These are phyloP conservation scores for Discostella stelligeroides DNA, from an alignment of 108 stramenopile species.

Conservation along the genomic window DNA sequence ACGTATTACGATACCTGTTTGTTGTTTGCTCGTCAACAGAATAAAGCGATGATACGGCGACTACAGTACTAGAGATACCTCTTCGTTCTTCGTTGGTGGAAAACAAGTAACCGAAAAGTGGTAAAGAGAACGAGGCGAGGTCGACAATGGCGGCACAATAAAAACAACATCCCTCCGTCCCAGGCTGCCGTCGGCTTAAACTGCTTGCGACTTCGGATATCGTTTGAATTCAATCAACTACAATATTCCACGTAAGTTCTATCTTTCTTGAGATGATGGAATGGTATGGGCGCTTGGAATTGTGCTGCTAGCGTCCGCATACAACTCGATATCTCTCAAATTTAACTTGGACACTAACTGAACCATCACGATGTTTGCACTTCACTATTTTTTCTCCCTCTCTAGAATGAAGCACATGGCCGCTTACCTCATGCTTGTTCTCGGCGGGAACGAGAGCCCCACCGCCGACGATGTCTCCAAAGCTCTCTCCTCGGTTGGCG, in stretches of 20 bases:
- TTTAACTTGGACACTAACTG: not conserved
- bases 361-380: not conserved
- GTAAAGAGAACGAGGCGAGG: not conserved
- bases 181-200: slow-evolving; percentile 53
- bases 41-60: no score
- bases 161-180: slow-evolving; percentile 20
- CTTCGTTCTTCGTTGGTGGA: no score
- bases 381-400: not conserved
- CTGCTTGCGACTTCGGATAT: slow-evolving; percentile 47
- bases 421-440: slow-evolving; percentile 91
- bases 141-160: not conserved
- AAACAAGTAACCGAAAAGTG: no score
- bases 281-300: not conserved
- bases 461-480: slow-evolving; percentile 92
- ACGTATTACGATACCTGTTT: no score
- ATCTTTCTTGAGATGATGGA: not conserved
- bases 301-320: not conserved
- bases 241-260: slow-evolving; percentile 1
- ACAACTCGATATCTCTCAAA: not conserved
- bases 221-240: slow-evolving; percentile 1
- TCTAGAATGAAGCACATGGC: slow-evolving; percentile 95
- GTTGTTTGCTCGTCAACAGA: no score
- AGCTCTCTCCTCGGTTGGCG: slow-evolving; percentile 87
- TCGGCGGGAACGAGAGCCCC: slow-evolving; percentile 95
- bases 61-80: not conserved